Evolutionary conservation across 257 asterid genomes (phyloP).

Genomic region (Fraxinus pennsylvanica): DNA sequence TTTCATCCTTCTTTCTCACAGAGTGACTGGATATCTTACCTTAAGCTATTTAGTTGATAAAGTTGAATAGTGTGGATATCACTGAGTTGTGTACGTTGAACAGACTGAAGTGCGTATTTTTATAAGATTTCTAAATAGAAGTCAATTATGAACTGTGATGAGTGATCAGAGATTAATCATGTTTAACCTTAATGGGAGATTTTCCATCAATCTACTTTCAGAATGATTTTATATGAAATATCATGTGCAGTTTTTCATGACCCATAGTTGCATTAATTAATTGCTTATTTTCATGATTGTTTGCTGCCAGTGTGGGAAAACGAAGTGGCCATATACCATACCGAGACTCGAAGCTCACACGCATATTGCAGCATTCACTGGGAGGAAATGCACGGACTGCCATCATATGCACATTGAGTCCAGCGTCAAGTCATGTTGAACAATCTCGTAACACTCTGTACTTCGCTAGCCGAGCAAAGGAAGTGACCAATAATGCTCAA

Average conservation of each 20-base stretch:
- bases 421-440: slow-evolving; percentile 86
- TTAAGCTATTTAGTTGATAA: neutral
- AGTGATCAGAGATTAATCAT: neutral
- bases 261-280: slow-evolving; percentile 3
- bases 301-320: slow-evolving; percentile 71
- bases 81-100: neutral
- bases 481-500: slow-evolving; percentile 88
- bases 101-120: neutral
- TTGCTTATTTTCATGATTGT: slow-evolving; percentile 16
- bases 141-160: neutral
- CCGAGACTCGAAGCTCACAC: slow-evolving; percentile 91
- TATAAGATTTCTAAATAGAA: too few species aligned
- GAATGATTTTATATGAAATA: neutral
- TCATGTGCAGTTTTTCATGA: neutral
- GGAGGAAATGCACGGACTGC: slow-evolving; percentile 99
- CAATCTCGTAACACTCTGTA: slow-evolving; percentile 94
- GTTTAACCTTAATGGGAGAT: neutral
- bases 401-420: slow-evolving; percentile 92
- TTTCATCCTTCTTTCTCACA: neutral
- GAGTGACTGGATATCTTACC: neutral
- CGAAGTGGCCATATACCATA: slow-evolving; percentile 92
- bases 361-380: slow-evolving; percentile 92
- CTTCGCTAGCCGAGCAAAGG: slow-evolving; percentile 92
- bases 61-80: neutral
- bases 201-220: neutral